Conservation (phyloP, 2,329 filamentous ascomycete genomes). For the Chaetomium sp. region DNA sequence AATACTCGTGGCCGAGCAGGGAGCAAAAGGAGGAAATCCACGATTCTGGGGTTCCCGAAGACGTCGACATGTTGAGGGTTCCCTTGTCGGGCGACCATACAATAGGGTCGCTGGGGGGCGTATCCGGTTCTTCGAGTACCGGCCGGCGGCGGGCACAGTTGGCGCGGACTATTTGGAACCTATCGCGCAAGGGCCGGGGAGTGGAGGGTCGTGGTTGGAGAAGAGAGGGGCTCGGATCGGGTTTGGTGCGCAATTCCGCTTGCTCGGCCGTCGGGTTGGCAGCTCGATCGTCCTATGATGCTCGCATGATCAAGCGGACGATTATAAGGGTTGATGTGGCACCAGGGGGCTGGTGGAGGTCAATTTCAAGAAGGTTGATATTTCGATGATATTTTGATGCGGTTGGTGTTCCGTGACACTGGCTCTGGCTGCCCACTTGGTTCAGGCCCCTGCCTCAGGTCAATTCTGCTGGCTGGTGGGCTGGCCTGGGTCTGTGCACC, state of each 20-base stretch:
- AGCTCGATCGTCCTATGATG: slow-evolving; percentile 27
- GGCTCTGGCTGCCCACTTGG: not conserved
- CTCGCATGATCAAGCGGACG: slow-evolving; percentile 29
- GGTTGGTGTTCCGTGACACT: slow-evolving; percentile 6
- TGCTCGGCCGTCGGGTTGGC: slow-evolving; percentile 27
- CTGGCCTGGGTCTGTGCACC: not conserved
- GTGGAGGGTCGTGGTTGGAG: not conserved
- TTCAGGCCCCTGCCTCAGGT: slow-evolving; percentile 12
- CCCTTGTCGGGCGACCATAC: not conserved
- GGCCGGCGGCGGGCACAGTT: not conserved
- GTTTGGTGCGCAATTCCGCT: slow-evolving; percentile 12
- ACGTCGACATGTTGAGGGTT: slow-evolving; percentile 56
- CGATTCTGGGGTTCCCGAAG: slow-evolving; percentile 71
- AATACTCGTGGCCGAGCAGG: slow-evolving; percentile 95
- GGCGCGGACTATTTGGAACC: not conserved
- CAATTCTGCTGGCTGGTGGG: slow-evolving; percentile 19
- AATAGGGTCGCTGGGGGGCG: not conserved
- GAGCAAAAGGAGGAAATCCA: slow-evolving; percentile 99
- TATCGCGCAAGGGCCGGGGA: not conserved
- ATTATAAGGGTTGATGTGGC: not conserved
- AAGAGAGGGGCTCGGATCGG: slow-evolving; percentile 8
- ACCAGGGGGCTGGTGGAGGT: not conserved
- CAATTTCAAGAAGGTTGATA: not conserved
- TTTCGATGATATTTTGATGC: slow-evolving; percentile 13
- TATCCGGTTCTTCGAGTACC: not conserved